These are phyloP conservation scores for Catunica adiposa DNA, from an alignment of 2,329 filamentous ascomycete species.

Conservation along the genomic window DNA sequence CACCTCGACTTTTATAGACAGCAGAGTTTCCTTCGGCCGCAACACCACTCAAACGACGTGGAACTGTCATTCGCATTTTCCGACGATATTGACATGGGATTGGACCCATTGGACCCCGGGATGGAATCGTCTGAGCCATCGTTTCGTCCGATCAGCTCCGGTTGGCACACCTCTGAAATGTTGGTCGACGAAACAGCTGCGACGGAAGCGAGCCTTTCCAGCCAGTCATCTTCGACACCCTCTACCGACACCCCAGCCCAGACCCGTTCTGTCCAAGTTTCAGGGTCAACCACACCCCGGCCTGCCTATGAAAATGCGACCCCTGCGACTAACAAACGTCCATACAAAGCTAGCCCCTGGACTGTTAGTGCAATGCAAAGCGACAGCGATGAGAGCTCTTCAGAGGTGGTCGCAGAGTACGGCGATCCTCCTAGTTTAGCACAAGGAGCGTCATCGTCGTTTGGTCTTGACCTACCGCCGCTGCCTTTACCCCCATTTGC, in stretches of 20 bases:
- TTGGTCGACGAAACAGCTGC: slow-evolving; percentile 11
- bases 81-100: slow-evolving; percentile 9
- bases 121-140: slow-evolving; percentile 13
- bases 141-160: slow-evolving; percentile 11
- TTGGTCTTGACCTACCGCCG: slow-evolving; percentile 4
- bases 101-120: not conserved
- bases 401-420: slow-evolving; percentile 8
- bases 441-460: slow-evolving; percentile 6
- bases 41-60: not conserved
- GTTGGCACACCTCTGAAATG: slow-evolving; percentile 8
- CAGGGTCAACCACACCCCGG: slow-evolving; percentile 10
- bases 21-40: not conserved
- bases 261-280: slow-evolving; percentile 7
- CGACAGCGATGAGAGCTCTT: not conserved
- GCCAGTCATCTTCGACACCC: not conserved
- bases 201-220: slow-evolving; percentile 8
- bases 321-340: slow-evolving; percentile 2
- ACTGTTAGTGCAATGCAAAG: slow-evolving; percentile 5
- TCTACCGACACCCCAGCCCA: not conserved
- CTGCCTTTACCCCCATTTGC: slow-evolving; percentile 6
- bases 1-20: slow-evolving; percentile 4
- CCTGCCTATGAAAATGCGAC: not conserved
- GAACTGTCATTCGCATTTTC: slow-evolving; percentile 13
- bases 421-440: slow-evolving; percentile 13
- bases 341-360: slow-evolving; percentile 3